Percentiles rank a stretch among this genome's conserved stretches.
These are phyloP conservation scores for Kurtzmaniella quercitrusa DNA, from an alignment of 1,139 yeast genomes.

Conservation along the genomic window DNA sequence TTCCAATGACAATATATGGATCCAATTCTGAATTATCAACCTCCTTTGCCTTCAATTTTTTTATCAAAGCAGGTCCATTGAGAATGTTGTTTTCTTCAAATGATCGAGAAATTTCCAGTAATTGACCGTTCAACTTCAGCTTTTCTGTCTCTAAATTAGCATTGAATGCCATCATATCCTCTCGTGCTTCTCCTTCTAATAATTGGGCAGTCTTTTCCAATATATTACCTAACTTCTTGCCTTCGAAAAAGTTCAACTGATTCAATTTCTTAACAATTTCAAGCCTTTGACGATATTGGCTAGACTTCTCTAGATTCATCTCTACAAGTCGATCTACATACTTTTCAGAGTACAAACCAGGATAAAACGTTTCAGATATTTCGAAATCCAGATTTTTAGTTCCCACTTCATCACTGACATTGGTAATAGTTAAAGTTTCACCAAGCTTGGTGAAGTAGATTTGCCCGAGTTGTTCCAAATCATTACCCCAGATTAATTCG, in stretches of 20 bases:
- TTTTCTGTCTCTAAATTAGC: constrained; percentile 10
- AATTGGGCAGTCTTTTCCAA: constrained; percentile 17
- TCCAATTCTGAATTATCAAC: constrained; percentile 12
- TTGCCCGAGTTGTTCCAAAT: constrained; percentile 25
- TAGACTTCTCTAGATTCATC: constrained; percentile 16
- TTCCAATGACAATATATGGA: constrained; percentile 23
- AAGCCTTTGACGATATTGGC: constrained; percentile 14
- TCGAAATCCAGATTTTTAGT: constrained; percentile 10
- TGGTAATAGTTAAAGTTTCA: constrained; percentile 30
- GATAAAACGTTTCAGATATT: constrained; percentile 27
- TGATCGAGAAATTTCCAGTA: constrained; percentile 15
- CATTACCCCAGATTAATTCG: constrained; percentile 35
- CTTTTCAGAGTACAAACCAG: constrained; percentile 25
- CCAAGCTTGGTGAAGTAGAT: constrained; percentile 26
- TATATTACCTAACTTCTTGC: constrained; percentile 26
- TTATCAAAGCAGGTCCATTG: constrained; percentile 19
- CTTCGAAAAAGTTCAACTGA: constrained; percentile 32
- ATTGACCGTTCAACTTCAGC: constrained; percentile 13
- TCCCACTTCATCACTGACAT: constrained; percentile 23
- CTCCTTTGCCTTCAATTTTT: constrained; percentile 9
- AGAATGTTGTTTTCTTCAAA: constrained; percentile 20
- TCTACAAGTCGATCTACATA: constrained; percentile 16
- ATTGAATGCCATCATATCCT: constrained; percentile 15
- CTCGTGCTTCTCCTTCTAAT: constrained; percentile 16
- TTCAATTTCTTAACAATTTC: constrained; percentile 20